Evolutionary conservation across 2,329 filamentous ascomycete species (phyloP).

Genomic region (Talaromyces sp.): DNA sequence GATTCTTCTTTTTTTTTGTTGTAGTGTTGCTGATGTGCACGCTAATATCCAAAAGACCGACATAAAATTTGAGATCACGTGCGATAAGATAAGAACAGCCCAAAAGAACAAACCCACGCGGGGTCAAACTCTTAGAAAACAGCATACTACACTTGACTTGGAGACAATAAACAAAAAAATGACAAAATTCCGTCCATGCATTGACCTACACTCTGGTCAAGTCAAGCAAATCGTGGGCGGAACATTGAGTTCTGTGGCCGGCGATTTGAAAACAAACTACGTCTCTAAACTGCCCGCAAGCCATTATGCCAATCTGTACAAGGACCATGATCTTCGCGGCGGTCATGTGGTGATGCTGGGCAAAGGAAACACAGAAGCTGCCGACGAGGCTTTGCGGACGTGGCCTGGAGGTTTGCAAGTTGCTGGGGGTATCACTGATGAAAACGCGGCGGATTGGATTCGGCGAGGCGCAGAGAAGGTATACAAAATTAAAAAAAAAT

Average conservation of each 20-base stretch:
- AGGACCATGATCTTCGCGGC: conserved; percentile 64
- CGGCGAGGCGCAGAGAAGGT: conserved; percentile 85
- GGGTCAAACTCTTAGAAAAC: neutral
- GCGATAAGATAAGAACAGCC: conserved; percentile 28
- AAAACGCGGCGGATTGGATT: conserved; percentile 82
- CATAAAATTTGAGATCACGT: conserved; percentile 24
- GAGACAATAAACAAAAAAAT: conserved; percentile 45
- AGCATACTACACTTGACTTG: neutral
- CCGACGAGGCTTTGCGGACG: conserved; percentile 65
- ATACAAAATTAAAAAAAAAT: too few relatives aligned
- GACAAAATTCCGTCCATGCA: conserved; percentile 93
- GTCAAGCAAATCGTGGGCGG: conserved; percentile 99
- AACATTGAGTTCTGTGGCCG: conserved; percentile 65
- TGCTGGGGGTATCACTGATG: conserved; percentile 85
- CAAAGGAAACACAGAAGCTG: conserved; percentile 75
- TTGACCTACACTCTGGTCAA: conserved; percentile 93
- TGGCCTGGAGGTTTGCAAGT: conserved; percentile 83
- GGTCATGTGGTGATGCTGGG: conserved; percentile 97
- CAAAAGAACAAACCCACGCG: neutral
- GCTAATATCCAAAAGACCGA: conserved; percentile 5
- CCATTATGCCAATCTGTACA: conserved; percentile 78
- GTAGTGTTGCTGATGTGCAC: conserved; percentile 8
- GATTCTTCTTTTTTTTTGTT: neutral
- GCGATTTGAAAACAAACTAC: conserved; percentile 80
- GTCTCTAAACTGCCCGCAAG: conserved; percentile 76